Evolutionary conservation across 495 filamentous ascomycete genomes (phyloP), one percentile per base, ranked within the genome.

Genomic region (Aspergillus campestris): DNA sequence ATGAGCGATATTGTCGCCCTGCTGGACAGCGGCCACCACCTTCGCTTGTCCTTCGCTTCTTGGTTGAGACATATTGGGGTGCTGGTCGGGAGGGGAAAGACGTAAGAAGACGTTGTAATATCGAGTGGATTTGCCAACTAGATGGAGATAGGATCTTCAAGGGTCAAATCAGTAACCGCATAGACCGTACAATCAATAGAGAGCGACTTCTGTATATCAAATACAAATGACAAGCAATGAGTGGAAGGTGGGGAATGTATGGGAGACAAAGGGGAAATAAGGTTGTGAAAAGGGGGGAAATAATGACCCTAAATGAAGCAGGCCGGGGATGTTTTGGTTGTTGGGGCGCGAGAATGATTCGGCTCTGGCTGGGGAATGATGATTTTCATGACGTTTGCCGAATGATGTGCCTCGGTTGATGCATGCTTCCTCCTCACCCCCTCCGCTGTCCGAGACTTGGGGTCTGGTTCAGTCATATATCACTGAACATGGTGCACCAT

Each of bases 1-100:
- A 66, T 95, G 87, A 41, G 90, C 84, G 58, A 94, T 84, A 64
- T 95, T 92, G 69, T 94, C 88, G 56, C 85, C 88, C 58, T 90
- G 86, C 47, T 86, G 80, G 7, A 69, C 65, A 11, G 74, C 73
- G 40, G 66, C 58, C 41, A 53, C 59, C 10, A 58, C 60, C 49
- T 65, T 70, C 34, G 62, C 61, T 28, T 64, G 57, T 14, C 59
- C 51, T 30, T 64, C 55, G 38, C 58, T 51, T 34, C 53, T 57
- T 10, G 65, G 49, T 49, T 67, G 61, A 57, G 70, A 70, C 71
- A 74, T 74, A 32, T 32, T 53, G 48, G 40, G 38, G 18, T 2
- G 18, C 18, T 24, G 18, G 18, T 24, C 4, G 15, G 28, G 33
- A n/a, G 34, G 24, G 34, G 36, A 38, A 37, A 34, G 10, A 9